These are phyloP conservation scores for Aureobasidium sp. DNA, from an alignment of 2,329 filamentous ascomycete genomes.

Conservation along the genomic window DNA sequence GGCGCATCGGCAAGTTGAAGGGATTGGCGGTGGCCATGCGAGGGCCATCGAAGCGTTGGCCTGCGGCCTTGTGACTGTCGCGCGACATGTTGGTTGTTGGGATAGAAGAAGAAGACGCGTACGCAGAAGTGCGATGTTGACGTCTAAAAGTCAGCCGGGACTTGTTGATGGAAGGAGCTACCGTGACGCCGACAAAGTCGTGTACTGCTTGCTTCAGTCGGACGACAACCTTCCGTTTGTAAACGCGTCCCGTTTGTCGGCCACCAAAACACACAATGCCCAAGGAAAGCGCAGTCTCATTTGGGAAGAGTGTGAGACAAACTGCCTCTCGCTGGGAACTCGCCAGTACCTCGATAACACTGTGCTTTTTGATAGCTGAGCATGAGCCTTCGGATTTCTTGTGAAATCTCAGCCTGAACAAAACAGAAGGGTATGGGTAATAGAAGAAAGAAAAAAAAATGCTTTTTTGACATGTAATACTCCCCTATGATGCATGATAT, in stretches of 20 bases:
- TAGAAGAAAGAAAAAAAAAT: neutral
- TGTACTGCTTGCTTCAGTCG: neutral
- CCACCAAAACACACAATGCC: neutral
- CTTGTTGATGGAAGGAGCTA: neutral
- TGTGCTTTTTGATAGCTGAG: neutral
- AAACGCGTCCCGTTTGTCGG: neutral
- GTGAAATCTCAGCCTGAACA: neutral
- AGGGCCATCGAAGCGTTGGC: neutral
- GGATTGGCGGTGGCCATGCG: neutral
- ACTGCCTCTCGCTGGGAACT: neutral
- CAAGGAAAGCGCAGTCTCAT: neutral
- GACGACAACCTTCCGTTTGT: neutral
- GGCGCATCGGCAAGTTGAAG: neutral
- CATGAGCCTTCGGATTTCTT: neutral
- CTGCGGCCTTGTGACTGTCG: neutral
- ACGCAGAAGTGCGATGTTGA: neutral
- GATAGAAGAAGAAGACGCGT: neutral
- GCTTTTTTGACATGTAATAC: neutral
- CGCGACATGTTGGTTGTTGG: neutral
- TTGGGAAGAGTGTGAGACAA: neutral
- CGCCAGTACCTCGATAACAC: neutral
- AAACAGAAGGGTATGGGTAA: neutral
- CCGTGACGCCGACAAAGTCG: neutral
- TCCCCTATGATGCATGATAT: conserved; percentile 8
- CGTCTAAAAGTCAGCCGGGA: neutral